Evolutionary conservation across 2,329 filamentous ascomycete species (phyloP), one percentile per base, ranked within the genome.

Genomic region (Botryotinia calthae): DNA sequence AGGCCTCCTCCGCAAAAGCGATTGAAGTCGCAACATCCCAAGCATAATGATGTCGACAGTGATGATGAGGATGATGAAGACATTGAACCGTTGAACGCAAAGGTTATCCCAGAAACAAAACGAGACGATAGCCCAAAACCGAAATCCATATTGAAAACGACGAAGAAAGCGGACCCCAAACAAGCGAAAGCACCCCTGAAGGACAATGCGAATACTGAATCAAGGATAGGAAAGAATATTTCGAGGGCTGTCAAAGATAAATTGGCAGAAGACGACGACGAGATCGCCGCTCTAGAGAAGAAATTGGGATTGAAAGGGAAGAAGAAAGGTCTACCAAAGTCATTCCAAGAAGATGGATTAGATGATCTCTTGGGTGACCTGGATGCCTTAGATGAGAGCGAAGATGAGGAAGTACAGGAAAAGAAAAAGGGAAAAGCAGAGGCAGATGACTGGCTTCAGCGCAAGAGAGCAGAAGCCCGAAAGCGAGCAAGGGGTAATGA

Each of bases 281-380:
- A 97, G 77, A 98, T 99, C 77, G 91, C 91, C 31, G 90, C 90
- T 4, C 84, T 98, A 46, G 96, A 99, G 83, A 94, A 91, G 81
- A 97, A 93, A 79, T 84, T 99, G 4, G 95, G 96, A 0, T 87
- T 98, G 48, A 90, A 87, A 76, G 89, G 89, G 37, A 91, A 91
- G 74, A 97, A 94, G 79, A 72, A 68, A 56, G 90, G 88, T 46
- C 82, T 93, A 8, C 90, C 91, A 0, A 91, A 92, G 76, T 86
- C 89, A 0, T 94, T 95, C 77, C 87, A 89, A 31, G 93, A 97
- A 10, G 95, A 98, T 79, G 95, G 94, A 0, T 83, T 98, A 2
- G 93, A 91, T 59, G 91, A 93, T 72, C 82, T 99, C 5, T 83
- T 98, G 31, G 65, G 65, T 42, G 65, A 68, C 61, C 25, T 72